Evolutionary conservation across 106 monocot genomes (phyloP), one percentile per base, ranked within the genome.

Genomic region (Allium cepa): DNA sequence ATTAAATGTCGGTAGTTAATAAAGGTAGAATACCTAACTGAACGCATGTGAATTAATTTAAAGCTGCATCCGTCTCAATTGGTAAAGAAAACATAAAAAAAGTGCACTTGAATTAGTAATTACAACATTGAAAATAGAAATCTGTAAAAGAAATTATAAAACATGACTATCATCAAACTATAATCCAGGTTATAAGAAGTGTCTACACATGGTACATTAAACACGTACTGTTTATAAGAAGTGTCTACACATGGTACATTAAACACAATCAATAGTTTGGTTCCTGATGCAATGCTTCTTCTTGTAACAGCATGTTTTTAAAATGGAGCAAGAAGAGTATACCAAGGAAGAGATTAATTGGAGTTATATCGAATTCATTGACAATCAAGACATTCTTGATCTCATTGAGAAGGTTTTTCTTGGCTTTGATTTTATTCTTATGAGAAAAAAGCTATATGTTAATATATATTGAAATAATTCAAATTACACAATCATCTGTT

Each of bases 351-450:
- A 79, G 71, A 84, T 84, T n/a, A 64, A 79, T 56, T 84, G 83
- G 79, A 84, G 83, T 67, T 79, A 84, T 59, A 84, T 84, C 47
- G 79, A 84, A 56, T 84, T 84, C 72, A 74, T 84, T 70, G 83
- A 84, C 71, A 84, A 84, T 60, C 76, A 84, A 63, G 83, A 84
- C 76, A 73, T 84, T 15, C 73, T 84, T 27, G 83, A 84, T 49
- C 72, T 84, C 47, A 76, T 84, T 45, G 81, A 82, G 65, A 82
- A 82, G 77, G 81, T 76, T 49, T 59, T 9, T 66, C 47, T 69
- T 64, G 45, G 0, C 45, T 64, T 46, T 64, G 3, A 14, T 64
- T 64, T 46, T 14, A 22, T 26, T 22, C 6, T 56, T 56, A 26
- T n/a, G 18, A 17, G 22, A 11, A 26, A 26, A 7, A 62, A 26